These are phyloP conservation scores for Penicillium vulpinum DNA, from an alignment of 2,329 filamentous ascomycete genomes.

Conservation along the genomic window DNA sequence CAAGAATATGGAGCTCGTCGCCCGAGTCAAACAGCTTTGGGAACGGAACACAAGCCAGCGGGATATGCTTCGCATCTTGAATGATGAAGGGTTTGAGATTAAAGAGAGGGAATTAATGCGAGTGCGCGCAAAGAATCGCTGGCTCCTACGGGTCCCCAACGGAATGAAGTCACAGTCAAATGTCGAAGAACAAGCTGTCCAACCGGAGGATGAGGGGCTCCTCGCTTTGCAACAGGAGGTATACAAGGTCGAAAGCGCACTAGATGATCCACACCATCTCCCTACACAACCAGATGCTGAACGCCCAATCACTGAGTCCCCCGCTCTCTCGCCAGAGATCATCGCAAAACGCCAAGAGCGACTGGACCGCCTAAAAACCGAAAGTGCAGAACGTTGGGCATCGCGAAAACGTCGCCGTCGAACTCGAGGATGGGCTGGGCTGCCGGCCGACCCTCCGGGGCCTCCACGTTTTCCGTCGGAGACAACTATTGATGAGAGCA, in stretches of 20 bases:
- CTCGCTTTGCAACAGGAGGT: slow-evolving; percentile 43
- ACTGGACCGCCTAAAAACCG: slow-evolving; percentile 55
- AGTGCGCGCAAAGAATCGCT: slow-evolving; percentile 67
- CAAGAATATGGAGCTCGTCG: slow-evolving; percentile 66
- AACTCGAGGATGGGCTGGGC: slow-evolving; percentile 66
- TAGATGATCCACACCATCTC: slow-evolving; percentile 31
- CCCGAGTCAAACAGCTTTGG: slow-evolving; percentile 75
- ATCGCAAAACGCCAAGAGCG: slow-evolving; percentile 57
- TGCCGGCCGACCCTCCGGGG: slow-evolving; percentile 67
- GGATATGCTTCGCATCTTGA: slow-evolving; percentile 71
- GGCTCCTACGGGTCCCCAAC: slow-evolving; percentile 64
- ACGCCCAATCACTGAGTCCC: slow-evolving; percentile 18
- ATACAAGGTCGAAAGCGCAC: slow-evolving; percentile 33
- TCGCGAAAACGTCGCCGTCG: slow-evolving; percentile 67
- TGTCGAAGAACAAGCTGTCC: slow-evolving; percentile 25
- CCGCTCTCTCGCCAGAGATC: slow-evolving; percentile 48
- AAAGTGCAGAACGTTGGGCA: slow-evolving; percentile 63
- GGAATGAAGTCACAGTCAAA: slow-evolving; percentile 52
- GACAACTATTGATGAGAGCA: slow-evolving; percentile 77
- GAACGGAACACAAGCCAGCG: slow-evolving; percentile 69
- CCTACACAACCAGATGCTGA: slow-evolving; percentile 21
- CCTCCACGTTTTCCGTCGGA: slow-evolving; percentile 77
- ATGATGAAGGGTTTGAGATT: slow-evolving; percentile 71
- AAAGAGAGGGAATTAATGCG: slow-evolving; percentile 70
- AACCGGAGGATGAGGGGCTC: slow-evolving; percentile 39